phyloP scores from a whole-genome alignment of 2,329 filamentous ascomycete species.

The Xylaria multiplex region DNA sequence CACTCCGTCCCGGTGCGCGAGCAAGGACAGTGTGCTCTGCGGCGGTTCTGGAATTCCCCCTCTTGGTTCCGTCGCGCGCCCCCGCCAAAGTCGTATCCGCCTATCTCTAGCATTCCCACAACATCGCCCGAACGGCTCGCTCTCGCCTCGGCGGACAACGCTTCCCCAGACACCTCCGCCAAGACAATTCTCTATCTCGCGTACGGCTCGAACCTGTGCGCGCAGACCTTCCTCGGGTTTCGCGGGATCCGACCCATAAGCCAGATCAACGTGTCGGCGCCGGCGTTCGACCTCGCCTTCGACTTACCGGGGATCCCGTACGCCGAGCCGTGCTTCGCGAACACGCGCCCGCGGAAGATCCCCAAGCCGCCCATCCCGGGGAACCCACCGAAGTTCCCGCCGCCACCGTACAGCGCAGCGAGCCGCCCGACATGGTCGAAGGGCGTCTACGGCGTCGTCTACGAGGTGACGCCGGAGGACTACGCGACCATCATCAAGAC shows the following conservation, averaged over 20 bases:
- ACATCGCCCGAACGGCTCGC: conserved; percentile 55
- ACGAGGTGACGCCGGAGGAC: conserved; percentile 87
- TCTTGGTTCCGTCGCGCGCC: conserved; percentile 20
- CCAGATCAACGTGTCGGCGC: conserved; percentile 82
- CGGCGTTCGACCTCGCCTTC: conserved; percentile 81
- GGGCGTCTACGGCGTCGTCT: conserved; percentile 90
- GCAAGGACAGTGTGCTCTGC: conserved; percentile 36
- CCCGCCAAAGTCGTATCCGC: conserved; percentile 37
- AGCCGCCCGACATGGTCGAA: conserved; percentile 70
- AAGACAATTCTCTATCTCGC: conserved; percentile 80
- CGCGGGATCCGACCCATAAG: conserved; percentile 85
- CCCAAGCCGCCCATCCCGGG: conserved; percentile 52
- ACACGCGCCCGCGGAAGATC: conserved; percentile 71
- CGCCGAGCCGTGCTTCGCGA: conserved; percentile 90
- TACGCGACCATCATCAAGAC: conserved; percentile 88
- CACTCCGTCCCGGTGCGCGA: conserved; percentile 21
- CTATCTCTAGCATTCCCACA: conserved; percentile 50
- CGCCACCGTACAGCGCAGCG: conserved; percentile 45
- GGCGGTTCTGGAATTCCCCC: conserved; percentile 37
- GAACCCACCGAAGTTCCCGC: conserved; percentile 40
- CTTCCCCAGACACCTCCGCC: conserved; percentile 34
- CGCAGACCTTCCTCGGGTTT: conserved; percentile 79
- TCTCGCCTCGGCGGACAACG: conserved; percentile 44
- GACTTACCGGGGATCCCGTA: conserved; percentile 89
- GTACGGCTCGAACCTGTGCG: conserved; percentile 89